Conservation (phyloP, 129 eudicot species). For the Arctium minus region DNA sequence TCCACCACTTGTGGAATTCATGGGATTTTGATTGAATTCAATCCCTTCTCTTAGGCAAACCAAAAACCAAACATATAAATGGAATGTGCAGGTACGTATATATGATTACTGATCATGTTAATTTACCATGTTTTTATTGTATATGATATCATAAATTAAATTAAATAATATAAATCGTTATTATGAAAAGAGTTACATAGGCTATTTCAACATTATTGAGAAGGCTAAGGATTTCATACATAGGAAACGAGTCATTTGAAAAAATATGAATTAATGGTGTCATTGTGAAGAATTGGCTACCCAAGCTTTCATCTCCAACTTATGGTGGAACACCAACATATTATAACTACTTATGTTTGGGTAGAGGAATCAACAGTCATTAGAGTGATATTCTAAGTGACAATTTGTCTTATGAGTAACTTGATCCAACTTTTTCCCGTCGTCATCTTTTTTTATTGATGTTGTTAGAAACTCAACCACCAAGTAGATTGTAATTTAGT, state of each 20-base stretch:
- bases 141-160: background rate
- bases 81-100: too few relatives aligned
- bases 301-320: slow-evolving; percentile 51
- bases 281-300: slow-evolving; percentile 79
- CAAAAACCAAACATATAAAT: too few relatives aligned
- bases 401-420: slow-evolving; percentile 56
- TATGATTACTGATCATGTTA: too few relatives aligned
- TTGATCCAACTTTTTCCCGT: background rate
- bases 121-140: too few relatives aligned
- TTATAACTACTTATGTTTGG: slow-evolving; percentile 44
- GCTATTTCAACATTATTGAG: slow-evolving; percentile 76
- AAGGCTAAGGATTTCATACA: slow-evolving; percentile 72
- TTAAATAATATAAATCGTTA: background rate
- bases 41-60: too few relatives aligned
- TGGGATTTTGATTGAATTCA: too few relatives aligned
- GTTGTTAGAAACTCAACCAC: background rate
- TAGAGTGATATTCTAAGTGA: slow-evolving; percentile 72
- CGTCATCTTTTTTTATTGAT: background rate
- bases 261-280: slow-evolving; percentile 75
- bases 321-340: slow-evolving; percentile 41
- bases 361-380: slow-evolving; percentile 58
- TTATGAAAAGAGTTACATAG: slow-evolving; percentile 65
- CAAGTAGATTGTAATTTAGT: slow-evolving; percentile 17
- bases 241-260: slow-evolving; percentile 82
- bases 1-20: too few relatives aligned